A percentile compares a stretch with the other conserved stretches of the same genome.
Conservation (phyloP, 345 rosid species). For the Moricandia moricandioides region DNA sequence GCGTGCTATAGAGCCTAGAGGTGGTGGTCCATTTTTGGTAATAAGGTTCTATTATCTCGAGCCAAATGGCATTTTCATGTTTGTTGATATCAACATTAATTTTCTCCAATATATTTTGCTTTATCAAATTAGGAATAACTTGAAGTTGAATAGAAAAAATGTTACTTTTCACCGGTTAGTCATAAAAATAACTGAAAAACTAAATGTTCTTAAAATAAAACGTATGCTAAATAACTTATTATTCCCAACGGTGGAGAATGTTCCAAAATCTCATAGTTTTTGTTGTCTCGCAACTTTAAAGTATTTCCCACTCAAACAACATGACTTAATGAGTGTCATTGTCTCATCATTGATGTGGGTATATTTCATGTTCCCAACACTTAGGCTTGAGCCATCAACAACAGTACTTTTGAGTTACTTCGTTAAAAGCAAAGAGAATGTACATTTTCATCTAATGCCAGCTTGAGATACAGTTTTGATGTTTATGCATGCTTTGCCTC, state of each 20-base stretch:
- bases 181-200: background rate
- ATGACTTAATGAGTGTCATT: constrained; percentile 10
- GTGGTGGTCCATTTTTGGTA: constrained; percentile 25
- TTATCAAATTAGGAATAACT: background rate
- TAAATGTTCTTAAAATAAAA: background rate
- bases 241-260: background rate
- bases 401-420: constrained; percentile 40
- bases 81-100: background rate
- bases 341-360: constrained; percentile 13
- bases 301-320: constrained; percentile 3
- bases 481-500: constrained; percentile 54
- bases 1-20: constrained; percentile 9
- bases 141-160: background rate
- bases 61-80: constrained; percentile 11
- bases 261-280: constrained; percentile 22
- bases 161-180: background rate
- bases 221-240: background rate
- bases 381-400: constrained; percentile 36
- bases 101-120: background rate
- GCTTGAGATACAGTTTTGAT: constrained; percentile 53
- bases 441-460: constrained; percentile 37
- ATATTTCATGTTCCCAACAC: constrained; percentile 61
- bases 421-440: constrained; percentile 46
- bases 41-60: constrained; percentile 1
- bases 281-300: background rate